These are phyloP conservation scores for Apiotrichum gamsii DNA, from an alignment of 1,284 basidiomycete genomes.

Conservation along the genomic window DNA sequence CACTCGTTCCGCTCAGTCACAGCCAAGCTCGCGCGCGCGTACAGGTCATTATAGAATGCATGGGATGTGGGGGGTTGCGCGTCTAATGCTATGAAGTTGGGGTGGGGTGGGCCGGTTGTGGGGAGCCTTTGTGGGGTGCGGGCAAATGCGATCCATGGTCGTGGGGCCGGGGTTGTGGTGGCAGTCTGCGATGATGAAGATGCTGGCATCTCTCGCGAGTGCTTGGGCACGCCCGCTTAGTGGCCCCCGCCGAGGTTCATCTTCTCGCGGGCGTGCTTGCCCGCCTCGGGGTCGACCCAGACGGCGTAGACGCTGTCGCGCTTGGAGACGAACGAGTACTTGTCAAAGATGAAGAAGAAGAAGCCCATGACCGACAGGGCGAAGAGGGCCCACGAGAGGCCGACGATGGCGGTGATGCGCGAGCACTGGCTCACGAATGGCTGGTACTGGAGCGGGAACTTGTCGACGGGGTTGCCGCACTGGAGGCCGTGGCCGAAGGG, in stretches of 20 bases:
- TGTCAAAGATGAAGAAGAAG: slow-evolving; percentile 32
- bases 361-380: slow-evolving; percentile 30
- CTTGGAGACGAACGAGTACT: slow-evolving; percentile 23
- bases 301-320: slow-evolving; percentile 26
- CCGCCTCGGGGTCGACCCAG: slow-evolving; percentile 8
- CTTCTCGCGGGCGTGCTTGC: not conserved
- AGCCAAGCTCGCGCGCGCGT: too few species aligned
- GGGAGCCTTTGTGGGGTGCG: too few species aligned
- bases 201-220: too few species aligned
- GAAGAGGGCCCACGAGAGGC: slow-evolving; percentile 41
- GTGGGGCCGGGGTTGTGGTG: too few species aligned
- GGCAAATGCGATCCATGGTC: too few species aligned
- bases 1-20: too few species aligned
- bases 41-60: too few species aligned
- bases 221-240: too few species aligned
- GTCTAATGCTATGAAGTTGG: too few species aligned
- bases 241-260: not conserved
- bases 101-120: too few species aligned
- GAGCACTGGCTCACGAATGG: slow-evolving; percentile 29
- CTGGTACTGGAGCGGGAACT: slow-evolving; percentile 25
- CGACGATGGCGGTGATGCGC: slow-evolving; percentile 30
- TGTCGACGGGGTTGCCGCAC: slow-evolving; percentile 27
- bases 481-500: slow-evolving; percentile 41
- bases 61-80: too few species aligned
- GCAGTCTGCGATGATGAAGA: too few species aligned